phyloP scores from a whole-genome alignment of 2,329 filamentous ascomycete genomes.

The Talaromyces sp. region DNA sequence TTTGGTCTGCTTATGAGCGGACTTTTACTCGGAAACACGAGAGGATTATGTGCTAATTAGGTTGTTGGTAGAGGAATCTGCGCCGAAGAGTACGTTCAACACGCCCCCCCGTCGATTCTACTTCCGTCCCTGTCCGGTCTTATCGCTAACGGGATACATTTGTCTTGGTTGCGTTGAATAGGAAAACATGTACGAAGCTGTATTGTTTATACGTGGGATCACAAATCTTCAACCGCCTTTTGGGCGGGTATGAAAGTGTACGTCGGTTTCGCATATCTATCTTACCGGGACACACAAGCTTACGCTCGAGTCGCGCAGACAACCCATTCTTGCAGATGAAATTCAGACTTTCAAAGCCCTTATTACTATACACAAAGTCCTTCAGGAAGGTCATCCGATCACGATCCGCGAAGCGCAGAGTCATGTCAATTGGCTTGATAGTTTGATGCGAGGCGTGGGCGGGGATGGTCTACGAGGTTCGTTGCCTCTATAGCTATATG shows the following conservation, averaged over 20 bases:
- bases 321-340: constrained; percentile 97
- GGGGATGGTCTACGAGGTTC: constrained; percentile 77
- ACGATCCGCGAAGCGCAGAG: constrained; percentile 83
- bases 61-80: constrained; percentile 53
- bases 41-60: constrained; percentile 10
- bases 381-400: constrained; percentile 91
- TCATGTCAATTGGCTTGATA: constrained; percentile 87
- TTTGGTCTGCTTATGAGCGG: not conserved
- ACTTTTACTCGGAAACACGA: not conserved
- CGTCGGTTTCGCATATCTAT: too few species aligned
- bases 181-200: constrained; percentile 95
- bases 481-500: constrained; percentile 11
- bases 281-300: not conserved
- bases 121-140: not conserved
- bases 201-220: constrained; percentile 99
- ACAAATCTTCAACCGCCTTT: constrained; percentile 90
- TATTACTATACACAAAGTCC: constrained; percentile 93
- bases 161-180: constrained; percentile 24
- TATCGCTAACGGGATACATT: not conserved
- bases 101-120: not conserved
- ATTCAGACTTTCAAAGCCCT: constrained; percentile 98
- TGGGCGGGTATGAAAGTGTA: constrained; percentile 99
- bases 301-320: constrained; percentile 47
- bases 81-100: constrained; percentile 55
- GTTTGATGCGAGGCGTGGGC: constrained; percentile 73